phyloP scores from a whole-genome alignment of 2,329 filamentous ascomycete genomes.

The Cadophora luteo-olivacea region DNA sequence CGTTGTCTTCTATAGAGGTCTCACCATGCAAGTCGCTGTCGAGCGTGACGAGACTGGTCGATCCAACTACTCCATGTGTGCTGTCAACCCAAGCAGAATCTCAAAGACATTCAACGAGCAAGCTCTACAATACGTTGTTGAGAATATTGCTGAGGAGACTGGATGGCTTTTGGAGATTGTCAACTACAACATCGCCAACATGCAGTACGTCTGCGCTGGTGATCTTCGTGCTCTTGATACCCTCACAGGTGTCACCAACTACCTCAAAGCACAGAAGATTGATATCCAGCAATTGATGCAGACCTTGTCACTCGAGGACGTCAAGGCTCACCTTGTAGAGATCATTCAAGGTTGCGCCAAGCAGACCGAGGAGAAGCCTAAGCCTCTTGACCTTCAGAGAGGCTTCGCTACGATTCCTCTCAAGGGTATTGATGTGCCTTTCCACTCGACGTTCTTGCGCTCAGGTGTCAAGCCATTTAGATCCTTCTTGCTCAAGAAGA shows the following conservation, averaged over 20 bases:
- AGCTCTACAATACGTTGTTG: slow-evolving; percentile 94
- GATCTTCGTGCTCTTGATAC: slow-evolving; percentile 75
- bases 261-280: slow-evolving; percentile 94
- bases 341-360: slow-evolving; percentile 91
- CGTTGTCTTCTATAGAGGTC: slow-evolving; percentile 97
- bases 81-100: slow-evolving; percentile 97
- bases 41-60: slow-evolving; percentile 92
- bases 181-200: slow-evolving; percentile 84
- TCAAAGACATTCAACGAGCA: slow-evolving; percentile 99
- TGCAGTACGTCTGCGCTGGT: slow-evolving; percentile 77
- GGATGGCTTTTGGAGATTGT: slow-evolving; percentile 98
- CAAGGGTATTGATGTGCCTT: slow-evolving; percentile 96
- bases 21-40: slow-evolving; percentile 99
- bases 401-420: slow-evolving; percentile 97
- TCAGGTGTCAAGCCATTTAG: slow-evolving; percentile 99
- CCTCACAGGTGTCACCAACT: slow-evolving; percentile 78
- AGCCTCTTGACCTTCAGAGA: slow-evolving; percentile 87
- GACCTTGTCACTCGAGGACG: slow-evolving; percentile 84
- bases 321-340: slow-evolving; percentile 86
- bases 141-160: slow-evolving; percentile 92
- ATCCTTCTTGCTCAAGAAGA: slow-evolving; percentile 98
- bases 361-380: slow-evolving; percentile 86
- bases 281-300: slow-evolving; percentile 94
- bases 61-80: slow-evolving; percentile 99
- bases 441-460: slow-evolving; percentile 98